Evolutionary conservation across 2,329 filamentous ascomycete species (phyloP), one percentile per base, ranked within the genome.

Genomic region (Colletotrichum truncatum): DNA sequence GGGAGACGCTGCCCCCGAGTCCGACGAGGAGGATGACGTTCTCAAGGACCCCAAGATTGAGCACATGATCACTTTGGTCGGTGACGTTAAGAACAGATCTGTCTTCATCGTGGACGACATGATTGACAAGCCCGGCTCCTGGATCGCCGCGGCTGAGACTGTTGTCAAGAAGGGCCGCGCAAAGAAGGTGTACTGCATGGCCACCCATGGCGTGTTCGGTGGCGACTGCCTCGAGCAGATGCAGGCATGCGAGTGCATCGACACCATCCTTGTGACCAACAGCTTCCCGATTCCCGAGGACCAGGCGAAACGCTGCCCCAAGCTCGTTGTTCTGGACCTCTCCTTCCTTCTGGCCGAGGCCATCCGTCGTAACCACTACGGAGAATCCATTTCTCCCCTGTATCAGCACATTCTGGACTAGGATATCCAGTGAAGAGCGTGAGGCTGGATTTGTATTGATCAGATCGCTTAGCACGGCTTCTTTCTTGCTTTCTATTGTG

Each of bases 21-120:
- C 93, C 11, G 96, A 97, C 70, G 95, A 98, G 67, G 96, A 98
- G 77, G 96, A 99, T 73, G 93, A 97, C 70, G 89, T 90, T n/a
- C 88, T 95, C 55, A 88, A 91, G 72, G 89, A 95, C 70, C 89
- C 91, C 10, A 90, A 91, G 66, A 84, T 95, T 21, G 96, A 99
- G 81, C 94, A 94, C 74, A 97, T 95, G 83, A 97, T 99, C 72
- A 99, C 96, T 0, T 85, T 99, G n/a, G 96, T 99, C 12, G 96
- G 96, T 66, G 93, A 98, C 73, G 96, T 99, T 66, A 91, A 90
- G 74, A 89, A 93, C 75, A 89, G 93, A 64, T 91, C 93, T 0
- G 96, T 98, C 57, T 91, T 99, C 75, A 94, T 99, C 67, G 92
- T 99, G 52, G 96, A 99, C 76, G 96, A 99, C 77, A 98, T 99